These are phyloP conservation scores for Esteya vermicola DNA, from an alignment of 2,329 filamentous ascomycete species.

Conservation along the genomic window DNA sequence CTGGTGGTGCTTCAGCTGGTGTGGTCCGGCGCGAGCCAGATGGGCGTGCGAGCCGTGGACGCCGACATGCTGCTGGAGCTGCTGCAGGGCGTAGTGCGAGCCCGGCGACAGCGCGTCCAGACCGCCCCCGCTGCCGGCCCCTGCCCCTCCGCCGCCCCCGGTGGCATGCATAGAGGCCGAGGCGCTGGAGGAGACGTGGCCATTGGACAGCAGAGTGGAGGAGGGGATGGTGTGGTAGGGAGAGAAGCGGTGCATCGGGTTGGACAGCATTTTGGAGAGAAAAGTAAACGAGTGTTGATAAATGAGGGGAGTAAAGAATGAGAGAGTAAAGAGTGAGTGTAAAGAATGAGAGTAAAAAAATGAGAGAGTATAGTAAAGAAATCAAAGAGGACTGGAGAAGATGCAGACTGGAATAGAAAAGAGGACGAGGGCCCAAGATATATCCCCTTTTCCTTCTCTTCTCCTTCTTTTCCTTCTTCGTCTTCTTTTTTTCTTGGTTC, in stretches of 20 bases:
- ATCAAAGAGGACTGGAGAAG: background rate
- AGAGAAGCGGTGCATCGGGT: constrained; percentile 5
- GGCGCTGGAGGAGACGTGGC: constrained; percentile 36
- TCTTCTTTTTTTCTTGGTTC: too few species aligned
- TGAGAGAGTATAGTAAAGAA: background rate
- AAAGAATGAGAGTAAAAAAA: background rate
- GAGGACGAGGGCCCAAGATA: too few species aligned
- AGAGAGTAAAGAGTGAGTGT: background rate
- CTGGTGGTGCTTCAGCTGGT: constrained; percentile 34
- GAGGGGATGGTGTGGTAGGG: constrained; percentile 14
- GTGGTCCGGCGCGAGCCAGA: too few species aligned
- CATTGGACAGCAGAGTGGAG: constrained; percentile 33
- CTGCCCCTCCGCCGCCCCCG: too few species aligned
- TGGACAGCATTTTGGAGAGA: background rate
- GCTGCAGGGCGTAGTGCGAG: constrained; percentile 61
- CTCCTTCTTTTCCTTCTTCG: too few species aligned
- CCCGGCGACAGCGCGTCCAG: constrained; percentile 53
- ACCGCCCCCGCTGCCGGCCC: too few species aligned
- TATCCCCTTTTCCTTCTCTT: too few species aligned
- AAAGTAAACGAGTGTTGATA: too few species aligned
- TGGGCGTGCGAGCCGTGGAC: too few species aligned
- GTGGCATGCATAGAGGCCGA: constrained; percentile 39
- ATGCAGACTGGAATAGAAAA: too few species aligned
- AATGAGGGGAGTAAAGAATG: background rate
- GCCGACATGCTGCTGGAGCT: constrained; percentile 47